Evolutionary conservation across 176 grass and related monocot species (phyloP).

Genomic region (Chrysopogon serrulatus): DNA sequence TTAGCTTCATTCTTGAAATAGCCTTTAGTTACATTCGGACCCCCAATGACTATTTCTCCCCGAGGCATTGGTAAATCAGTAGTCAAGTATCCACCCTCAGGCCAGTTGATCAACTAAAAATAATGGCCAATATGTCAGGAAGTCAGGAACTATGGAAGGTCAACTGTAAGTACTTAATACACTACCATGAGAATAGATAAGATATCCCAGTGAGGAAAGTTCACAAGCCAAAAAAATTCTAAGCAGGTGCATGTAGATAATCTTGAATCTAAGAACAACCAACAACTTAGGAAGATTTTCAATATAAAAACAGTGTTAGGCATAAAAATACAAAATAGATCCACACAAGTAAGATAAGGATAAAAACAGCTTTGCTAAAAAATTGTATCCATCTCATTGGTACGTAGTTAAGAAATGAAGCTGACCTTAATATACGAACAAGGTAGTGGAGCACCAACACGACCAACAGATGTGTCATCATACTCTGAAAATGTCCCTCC

Average conservation of each 20-base stretch:
- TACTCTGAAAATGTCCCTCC: slow-evolving; percentile 24
- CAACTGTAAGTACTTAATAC: background rate
- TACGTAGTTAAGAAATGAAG: no score
- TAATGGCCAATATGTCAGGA: slow-evolving; percentile 21
- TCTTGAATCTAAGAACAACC: background rate
- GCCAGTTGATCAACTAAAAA: slow-evolving; percentile 85
- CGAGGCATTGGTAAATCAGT: slow-evolving; percentile 86
- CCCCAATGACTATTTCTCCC: slow-evolving; percentile 92
- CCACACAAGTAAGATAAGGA: background rate
- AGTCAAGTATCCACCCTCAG: slow-evolving; percentile 82
- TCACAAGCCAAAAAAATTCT: slow-evolving; percentile 1
- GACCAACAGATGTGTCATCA: background rate
- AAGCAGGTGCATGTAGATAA: background rate
- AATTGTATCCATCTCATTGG: no score
- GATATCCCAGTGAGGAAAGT: background rate
- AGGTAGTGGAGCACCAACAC: slow-evolving; percentile 19
- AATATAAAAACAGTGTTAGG: background rate
- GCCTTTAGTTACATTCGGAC: slow-evolving; percentile 86
- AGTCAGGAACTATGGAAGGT: slow-evolving; percentile 11
- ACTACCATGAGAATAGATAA: background rate
- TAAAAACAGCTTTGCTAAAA: background rate
- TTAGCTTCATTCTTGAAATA: slow-evolving; percentile 95
- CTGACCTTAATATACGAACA: slow-evolving; percentile 43
- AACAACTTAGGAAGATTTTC: slow-evolving; percentile 1
- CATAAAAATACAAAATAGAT: background rate